phyloP scores from a whole-genome alignment of 2,329 filamentous ascomycete genomes.

The Nemania serpens region DNA sequence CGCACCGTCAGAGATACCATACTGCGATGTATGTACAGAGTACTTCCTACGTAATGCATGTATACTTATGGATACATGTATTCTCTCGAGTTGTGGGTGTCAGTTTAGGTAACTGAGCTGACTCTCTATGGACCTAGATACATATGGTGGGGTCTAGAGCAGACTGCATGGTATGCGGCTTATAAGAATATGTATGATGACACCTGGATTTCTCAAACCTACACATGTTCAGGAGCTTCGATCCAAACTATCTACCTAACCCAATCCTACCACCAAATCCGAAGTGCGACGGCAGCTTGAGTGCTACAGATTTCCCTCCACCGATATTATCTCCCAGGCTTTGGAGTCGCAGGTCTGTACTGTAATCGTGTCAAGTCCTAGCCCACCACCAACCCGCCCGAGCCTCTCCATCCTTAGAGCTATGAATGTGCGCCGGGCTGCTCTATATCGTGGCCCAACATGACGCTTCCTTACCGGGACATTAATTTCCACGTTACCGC shows the following conservation, averaged over 20 bases:
- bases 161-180: neutral
- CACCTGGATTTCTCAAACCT: constrained; percentile 2
- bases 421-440: constrained; percentile 20
- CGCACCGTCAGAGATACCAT: neutral
- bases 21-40: no score
- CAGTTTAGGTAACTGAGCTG: no score
- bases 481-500: constrained; percentile 94
- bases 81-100: no score
- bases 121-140: no score
- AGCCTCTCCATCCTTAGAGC: constrained; percentile 5
- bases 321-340: constrained; percentile 5
- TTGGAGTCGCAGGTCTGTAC: neutral
- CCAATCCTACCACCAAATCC: neutral
- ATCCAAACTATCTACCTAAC: neutral
- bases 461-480: constrained; percentile 78
- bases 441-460: constrained; percentile 32
- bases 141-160: neutral
- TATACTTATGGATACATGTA: no score
- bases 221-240: constrained; percentile 4
- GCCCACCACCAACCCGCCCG: neutral
- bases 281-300: neutral
- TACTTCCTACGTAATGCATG: no score
- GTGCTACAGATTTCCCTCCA: neutral
- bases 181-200: constrained; percentile 21
- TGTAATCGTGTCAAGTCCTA: neutral